These are phyloP conservation scores for Coniochaeta ligniaria DNA, from an alignment of 2,329 filamentous ascomycete genomes.

Conservation along the genomic window DNA sequence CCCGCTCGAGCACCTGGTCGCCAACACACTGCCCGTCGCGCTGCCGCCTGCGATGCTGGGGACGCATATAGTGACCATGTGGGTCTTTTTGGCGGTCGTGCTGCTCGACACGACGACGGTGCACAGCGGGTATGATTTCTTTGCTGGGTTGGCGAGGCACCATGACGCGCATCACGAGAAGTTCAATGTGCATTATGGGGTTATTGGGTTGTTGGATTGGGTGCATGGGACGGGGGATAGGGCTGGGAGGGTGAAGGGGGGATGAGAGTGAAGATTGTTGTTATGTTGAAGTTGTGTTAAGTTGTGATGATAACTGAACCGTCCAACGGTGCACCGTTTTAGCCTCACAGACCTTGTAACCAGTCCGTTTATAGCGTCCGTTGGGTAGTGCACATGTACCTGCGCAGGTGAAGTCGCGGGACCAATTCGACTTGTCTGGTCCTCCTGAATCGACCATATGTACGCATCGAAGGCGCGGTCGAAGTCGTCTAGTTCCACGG, in stretches of 20 bases:
- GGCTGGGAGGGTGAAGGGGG: constrained; percentile 4
- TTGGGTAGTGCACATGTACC: too few relatives aligned
- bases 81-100: constrained; percentile 39
- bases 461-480: too few relatives aligned
- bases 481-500: too few relatives aligned
- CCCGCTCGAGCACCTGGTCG: constrained; percentile 46
- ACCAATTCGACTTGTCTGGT: too few relatives aligned
- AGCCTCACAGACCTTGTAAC: too few relatives aligned
- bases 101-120: constrained; percentile 45
- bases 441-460: too few relatives aligned
- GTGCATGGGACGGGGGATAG: constrained; percentile 37
- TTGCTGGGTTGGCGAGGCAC: constrained; percentile 34
- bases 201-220: constrained; percentile 45
- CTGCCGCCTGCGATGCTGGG: constrained; percentile 38
- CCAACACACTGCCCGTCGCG: constrained; percentile 44
- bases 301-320: too few relatives aligned
- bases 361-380: too few relatives aligned
- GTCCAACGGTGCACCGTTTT: too few relatives aligned
- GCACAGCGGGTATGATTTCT: constrained; percentile 52
- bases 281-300: too few relatives aligned
- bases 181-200: constrained; percentile 47
- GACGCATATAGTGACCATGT: constrained; percentile 44
- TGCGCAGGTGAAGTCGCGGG: too few relatives aligned
- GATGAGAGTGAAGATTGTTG: constrained; percentile 3
- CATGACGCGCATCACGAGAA: constrained; percentile 53